These are phyloP conservation scores for Saccharomycopsis oosterbeekiorum DNA, from an alignment of 805 yeast species.

Conservation along the genomic window DNA sequence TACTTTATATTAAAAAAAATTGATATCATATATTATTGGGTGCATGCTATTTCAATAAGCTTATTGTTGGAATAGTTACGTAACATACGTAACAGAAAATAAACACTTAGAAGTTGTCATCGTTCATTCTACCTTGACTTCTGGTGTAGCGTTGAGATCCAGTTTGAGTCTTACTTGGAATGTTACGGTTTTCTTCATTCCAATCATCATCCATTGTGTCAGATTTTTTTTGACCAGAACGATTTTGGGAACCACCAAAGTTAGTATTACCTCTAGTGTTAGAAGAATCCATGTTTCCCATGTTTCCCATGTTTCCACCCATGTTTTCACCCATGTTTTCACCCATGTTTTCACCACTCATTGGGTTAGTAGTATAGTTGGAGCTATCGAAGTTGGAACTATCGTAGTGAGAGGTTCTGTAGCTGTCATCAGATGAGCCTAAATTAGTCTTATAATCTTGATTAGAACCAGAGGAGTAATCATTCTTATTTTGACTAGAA, in stretches of 20 bases:
- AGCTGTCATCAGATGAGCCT: not conserved
- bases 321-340: not conserved
- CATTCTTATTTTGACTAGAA: not conserved
- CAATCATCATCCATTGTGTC: conserved; percentile 2
- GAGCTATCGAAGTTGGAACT: not conserved
- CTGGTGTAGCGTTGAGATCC: conserved; percentile 6
- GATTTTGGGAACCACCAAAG: not conserved
- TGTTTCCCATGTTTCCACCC: not conserved
- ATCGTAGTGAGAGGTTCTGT: not conserved
- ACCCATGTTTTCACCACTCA: not conserved
- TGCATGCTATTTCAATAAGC: not conserved
- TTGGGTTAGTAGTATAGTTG: not conserved
- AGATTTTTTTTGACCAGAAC: not conserved
- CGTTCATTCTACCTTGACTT: conserved; percentile 6
- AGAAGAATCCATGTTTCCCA: not conserved
- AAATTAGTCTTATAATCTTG: not conserved
- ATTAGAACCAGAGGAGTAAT: not conserved
- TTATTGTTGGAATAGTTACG: not conserved
- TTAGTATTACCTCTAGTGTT: not conserved
- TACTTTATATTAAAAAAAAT: not conserved
- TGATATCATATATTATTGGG: not conserved
- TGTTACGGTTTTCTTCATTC: not conserved
- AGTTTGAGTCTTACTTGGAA: not conserved
- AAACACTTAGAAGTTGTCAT: not conserved
- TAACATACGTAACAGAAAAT: not conserved